phyloP scores from a whole-genome alignment of 2,329 filamentous ascomycete genomes.

The Colletotrichum sp. region DNA sequence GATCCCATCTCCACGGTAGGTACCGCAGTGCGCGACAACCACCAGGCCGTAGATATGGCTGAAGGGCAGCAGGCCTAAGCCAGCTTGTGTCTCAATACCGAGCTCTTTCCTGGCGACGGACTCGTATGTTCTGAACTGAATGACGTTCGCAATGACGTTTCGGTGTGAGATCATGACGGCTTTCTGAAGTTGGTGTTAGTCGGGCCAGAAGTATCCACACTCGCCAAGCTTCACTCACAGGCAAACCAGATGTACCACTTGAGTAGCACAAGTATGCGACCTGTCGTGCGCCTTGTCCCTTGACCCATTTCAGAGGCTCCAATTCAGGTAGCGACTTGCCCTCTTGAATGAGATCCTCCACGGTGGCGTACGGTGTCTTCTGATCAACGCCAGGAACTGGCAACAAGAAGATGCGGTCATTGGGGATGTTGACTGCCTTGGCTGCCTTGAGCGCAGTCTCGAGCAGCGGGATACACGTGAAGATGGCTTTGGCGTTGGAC shows the following conservation, averaged over 20 bases:
- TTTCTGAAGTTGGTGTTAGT: conserved; percentile 56
- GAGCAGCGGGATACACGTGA: conserved; percentile 72
- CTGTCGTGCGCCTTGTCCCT: conserved; percentile 70
- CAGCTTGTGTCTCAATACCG: conserved; percentile 46
- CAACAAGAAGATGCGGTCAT: conserved; percentile 70
- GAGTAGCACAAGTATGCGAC: conserved; percentile 82
- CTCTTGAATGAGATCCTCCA: conserved; percentile 69
- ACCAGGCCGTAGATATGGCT: conserved; percentile 85
- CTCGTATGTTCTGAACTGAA: conserved; percentile 63
- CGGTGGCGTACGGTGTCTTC: conserved; percentile 62
- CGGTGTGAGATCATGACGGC: conserved; percentile 83
- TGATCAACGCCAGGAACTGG: conserved; percentile 66
- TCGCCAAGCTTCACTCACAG: conserved; percentile 50
- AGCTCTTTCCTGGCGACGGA: conserved; percentile 38
- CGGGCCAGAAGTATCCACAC: not conserved
- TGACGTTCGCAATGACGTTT: conserved; percentile 79
- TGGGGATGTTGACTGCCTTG: conserved; percentile 63
- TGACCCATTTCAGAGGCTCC: conserved; percentile 62
- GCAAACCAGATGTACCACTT: conserved; percentile 79
- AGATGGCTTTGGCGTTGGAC: conserved; percentile 71
- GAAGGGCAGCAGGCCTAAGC: conserved; percentile 75
- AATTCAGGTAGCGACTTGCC: conserved; percentile 61
- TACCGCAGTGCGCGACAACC: conserved; percentile 68
- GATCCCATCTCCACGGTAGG: conserved; percentile 75
- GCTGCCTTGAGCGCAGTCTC: conserved; percentile 67